Evolutionary conservation across 2,329 filamentous ascomycete genomes (phyloP).

Genomic region (Celoporthe dispersa): DNA sequence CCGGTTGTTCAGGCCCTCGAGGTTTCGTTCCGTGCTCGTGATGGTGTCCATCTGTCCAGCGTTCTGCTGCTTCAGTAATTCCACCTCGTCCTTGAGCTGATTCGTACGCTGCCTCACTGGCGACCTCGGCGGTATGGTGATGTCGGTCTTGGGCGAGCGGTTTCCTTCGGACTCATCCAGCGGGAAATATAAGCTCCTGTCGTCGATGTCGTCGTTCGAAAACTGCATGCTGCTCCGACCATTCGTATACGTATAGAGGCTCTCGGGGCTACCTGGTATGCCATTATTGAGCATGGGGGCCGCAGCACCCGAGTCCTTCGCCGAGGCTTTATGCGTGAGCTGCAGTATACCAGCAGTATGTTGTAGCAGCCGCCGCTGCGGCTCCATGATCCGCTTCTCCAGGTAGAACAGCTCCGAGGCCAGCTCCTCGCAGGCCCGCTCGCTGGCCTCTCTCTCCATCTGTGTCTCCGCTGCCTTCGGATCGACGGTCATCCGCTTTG

Average conservation of each 20-base stretch:
- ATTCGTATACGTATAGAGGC: slow-evolving; percentile 71
- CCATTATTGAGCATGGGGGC: slow-evolving; percentile 55
- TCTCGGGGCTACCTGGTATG: slow-evolving; percentile 77
- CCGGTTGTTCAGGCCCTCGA: slow-evolving; percentile 67
- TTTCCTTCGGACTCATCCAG: slow-evolving; percentile 66
- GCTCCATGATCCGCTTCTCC: slow-evolving; percentile 75
- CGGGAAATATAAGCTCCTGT: slow-evolving; percentile 72
- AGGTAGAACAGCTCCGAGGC: slow-evolving; percentile 78
- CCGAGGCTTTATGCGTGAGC: slow-evolving; percentile 80
- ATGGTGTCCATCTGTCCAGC: slow-evolving; percentile 55
- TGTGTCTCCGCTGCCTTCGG: slow-evolving; percentile 65
- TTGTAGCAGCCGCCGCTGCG: slow-evolving; percentile 77
- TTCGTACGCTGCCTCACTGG: slow-evolving; percentile 58
- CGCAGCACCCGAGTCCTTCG: slow-evolving; percentile 57
- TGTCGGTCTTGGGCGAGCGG: slow-evolving; percentile 46
- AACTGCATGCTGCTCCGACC: slow-evolving; percentile 63
- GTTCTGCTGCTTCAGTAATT: slow-evolving; percentile 41
- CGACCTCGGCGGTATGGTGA: slow-evolving; percentile 64
- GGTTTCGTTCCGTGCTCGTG: slow-evolving; percentile 64
- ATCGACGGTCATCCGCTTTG: slow-evolving; percentile 52
- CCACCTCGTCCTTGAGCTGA: slow-evolving; percentile 51
- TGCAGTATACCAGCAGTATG: slow-evolving; percentile 94
- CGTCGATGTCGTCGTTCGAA: slow-evolving; percentile 69
- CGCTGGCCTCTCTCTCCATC: slow-evolving; percentile 73
- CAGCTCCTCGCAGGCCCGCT: slow-evolving; percentile 83